A percentile compares a stretch with the other conserved stretches of the same genome.
phyloP scores from a whole-genome alignment of 352 stramenopile species.

The Phytopythium oedochilum region DNA sequence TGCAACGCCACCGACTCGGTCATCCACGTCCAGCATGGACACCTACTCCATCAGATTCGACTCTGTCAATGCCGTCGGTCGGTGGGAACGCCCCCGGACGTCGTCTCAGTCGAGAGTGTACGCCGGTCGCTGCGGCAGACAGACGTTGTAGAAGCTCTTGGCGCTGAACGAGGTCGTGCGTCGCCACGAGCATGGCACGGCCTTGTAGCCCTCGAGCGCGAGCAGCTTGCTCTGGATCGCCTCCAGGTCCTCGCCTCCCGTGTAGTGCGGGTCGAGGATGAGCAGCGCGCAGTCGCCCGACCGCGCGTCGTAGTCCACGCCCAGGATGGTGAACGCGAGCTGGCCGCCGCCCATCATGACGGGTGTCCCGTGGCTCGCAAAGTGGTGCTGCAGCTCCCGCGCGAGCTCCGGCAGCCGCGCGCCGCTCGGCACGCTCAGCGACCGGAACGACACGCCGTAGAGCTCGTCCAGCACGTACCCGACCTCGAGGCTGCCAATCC shows the following conservation, averaged over 20 bases:
- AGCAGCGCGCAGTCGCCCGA: conserved; percentile 68
- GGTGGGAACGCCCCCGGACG: too few relatives aligned
- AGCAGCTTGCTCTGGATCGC: conserved; percentile 62
- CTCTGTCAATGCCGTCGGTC: too few relatives aligned
- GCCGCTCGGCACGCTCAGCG: conserved; percentile 55
- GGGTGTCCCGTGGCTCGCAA: conserved; percentile 68
- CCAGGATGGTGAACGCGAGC: conserved; percentile 79
- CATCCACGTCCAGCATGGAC: too few relatives aligned
- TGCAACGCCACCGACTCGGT: too few relatives aligned
- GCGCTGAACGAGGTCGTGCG: conserved; percentile 51
- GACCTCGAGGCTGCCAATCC: conserved; percentile 85
- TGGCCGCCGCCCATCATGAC: conserved; percentile 86
- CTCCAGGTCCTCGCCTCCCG: conserved; percentile 52
- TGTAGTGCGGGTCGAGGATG: conserved; percentile 83
- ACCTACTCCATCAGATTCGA: too few relatives aligned
- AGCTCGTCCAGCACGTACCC: conserved; percentile 77
- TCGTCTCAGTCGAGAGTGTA: not conserved
- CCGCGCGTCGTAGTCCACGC: conserved; percentile 63
- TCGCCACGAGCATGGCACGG: conserved; percentile 59
- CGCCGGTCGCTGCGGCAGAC: conserved; percentile 54
- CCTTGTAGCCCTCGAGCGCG: conserved; percentile 72
- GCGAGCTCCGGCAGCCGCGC: conserved; percentile 51
- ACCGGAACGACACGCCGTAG: conserved; percentile 70
- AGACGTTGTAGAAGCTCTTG: conserved; percentile 76
- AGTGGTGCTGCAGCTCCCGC: conserved; percentile 68